Evolutionary conservation across 163 green algal species (phyloP).

Genomic region (Botryococcus braunii): DNA sequence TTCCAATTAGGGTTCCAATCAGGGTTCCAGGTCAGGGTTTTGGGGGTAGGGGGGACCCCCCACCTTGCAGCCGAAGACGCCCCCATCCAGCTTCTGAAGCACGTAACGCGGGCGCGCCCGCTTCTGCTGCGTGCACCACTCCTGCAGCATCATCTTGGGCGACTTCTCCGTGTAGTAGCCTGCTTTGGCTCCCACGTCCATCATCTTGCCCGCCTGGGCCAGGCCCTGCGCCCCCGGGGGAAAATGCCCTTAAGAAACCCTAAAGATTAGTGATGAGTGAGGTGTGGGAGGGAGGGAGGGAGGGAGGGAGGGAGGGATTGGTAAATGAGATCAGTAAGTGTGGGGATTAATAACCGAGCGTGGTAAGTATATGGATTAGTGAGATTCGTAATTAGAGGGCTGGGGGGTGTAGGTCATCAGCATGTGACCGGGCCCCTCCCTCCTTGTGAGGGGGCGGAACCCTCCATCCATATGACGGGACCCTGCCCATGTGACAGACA

Average conservation of each 20-base stretch:
- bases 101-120: conserved; percentile 49
- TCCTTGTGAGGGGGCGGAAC: too few species aligned
- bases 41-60: neutral
- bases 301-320: neutral
- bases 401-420: too few species aligned
- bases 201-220: conserved; percentile 31
- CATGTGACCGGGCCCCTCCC: too few species aligned
- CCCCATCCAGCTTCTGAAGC: neutral
- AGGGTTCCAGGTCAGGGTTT: too few species aligned
- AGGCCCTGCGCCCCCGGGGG: too few species aligned
- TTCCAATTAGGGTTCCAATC: too few species aligned
- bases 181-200: conserved; percentile 59
- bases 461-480: too few species aligned
- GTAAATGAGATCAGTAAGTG: too few species aligned
- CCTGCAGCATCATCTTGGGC: conserved; percentile 75
- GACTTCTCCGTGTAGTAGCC: conserved; percentile 61
- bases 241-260: conserved; percentile 14
- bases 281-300: neutral
- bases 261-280: conserved; percentile 1
- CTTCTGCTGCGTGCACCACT: conserved; percentile 64
- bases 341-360: too few species aligned
- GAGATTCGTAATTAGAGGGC: too few species aligned
- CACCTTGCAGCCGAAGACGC: conserved; percentile 15
- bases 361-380: too few species aligned
- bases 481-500: too few species aligned